These are phyloP conservation scores for Hamigera avellanea DNA, from an alignment of 495 filamentous ascomycete species.

Conservation along the genomic window DNA sequence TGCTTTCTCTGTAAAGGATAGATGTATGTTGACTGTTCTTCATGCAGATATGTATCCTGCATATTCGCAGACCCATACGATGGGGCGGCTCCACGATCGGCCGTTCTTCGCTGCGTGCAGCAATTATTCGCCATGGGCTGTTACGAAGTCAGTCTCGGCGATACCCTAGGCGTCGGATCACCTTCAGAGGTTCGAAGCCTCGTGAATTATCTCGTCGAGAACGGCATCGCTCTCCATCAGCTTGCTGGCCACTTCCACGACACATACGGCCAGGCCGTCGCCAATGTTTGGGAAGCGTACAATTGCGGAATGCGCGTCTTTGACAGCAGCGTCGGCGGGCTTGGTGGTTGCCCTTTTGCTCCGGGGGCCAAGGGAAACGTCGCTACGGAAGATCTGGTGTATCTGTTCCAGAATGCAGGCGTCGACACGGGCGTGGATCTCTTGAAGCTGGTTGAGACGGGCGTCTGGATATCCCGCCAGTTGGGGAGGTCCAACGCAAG, in stretches of 20 bases:
- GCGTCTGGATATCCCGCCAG: constrained; percentile 26
- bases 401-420: constrained; percentile 28
- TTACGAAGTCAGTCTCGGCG: constrained; percentile 35
- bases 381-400: constrained; percentile 29
- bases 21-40: too few species aligned
- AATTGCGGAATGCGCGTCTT: constrained; percentile 27
- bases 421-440: constrained; percentile 29
- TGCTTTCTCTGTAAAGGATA: too few species aligned
- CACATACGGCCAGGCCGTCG: constrained; percentile 30
- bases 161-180: constrained; percentile 30
- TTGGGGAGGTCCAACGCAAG: constrained; percentile 16
- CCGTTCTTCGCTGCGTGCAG: constrained; percentile 21
- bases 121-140: constrained; percentile 25
- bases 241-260: constrained; percentile 39
- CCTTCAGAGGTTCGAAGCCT: constrained; percentile 18
- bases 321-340: constrained; percentile 31
- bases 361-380: constrained; percentile 36
- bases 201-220: constrained; percentile 13
- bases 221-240: constrained; percentile 12
- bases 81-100: too few species aligned
- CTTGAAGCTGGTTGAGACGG: constrained; percentile 16
- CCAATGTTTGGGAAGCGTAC: constrained; percentile 33
- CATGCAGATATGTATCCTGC: too few species aligned
- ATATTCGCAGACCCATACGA: too few species aligned
- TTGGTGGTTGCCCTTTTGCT: constrained; percentile 37